These are phyloP conservation scores for Dispira simplex DNA, from an alignment of 192 early-diverging fungal species.

Conservation along the genomic window DNA sequence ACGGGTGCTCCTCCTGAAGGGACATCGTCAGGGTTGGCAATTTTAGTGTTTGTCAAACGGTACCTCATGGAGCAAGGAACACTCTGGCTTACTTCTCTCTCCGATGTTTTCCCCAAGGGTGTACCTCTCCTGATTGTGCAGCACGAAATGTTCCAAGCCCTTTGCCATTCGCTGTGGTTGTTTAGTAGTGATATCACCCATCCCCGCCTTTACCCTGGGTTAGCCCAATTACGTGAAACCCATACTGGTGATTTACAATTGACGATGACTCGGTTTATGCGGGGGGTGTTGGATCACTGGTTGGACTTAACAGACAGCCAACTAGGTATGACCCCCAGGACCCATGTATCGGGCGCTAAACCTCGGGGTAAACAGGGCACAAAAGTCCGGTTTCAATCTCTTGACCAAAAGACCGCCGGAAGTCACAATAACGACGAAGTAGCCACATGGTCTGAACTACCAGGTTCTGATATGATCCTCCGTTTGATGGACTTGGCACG, in stretches of 20 bases:
- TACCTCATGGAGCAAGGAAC: not conserved
- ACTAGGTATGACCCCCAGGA: not conserved
- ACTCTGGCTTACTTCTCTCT: not conserved
- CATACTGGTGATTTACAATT: not conserved
- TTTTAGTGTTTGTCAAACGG: not conserved
- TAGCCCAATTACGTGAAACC: not conserved
- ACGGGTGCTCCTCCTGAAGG: not conserved
- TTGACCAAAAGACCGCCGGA: no score
- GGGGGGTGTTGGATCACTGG: not conserved
- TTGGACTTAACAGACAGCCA: not conserved
- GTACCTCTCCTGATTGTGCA: not conserved
- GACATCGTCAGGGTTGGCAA: not conserved
- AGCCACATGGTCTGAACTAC: not conserved
- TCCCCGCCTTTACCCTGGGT: not conserved
- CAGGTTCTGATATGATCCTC: not conserved
- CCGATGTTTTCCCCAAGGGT: not conserved
- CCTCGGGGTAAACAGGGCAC: no score
- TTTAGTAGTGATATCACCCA: conserved; percentile 6
- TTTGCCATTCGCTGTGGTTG: not conserved
- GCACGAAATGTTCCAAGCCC: conserved; percentile 8
- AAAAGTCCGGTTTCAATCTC: no score
- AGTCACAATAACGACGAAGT: not conserved
- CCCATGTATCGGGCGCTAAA: no score
- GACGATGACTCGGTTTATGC: not conserved
- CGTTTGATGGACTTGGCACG: not conserved